These are phyloP conservation scores for Clonostachys chloroleuca DNA, from an alignment of 2,329 filamentous ascomycete genomes.

Conservation along the genomic window DNA sequence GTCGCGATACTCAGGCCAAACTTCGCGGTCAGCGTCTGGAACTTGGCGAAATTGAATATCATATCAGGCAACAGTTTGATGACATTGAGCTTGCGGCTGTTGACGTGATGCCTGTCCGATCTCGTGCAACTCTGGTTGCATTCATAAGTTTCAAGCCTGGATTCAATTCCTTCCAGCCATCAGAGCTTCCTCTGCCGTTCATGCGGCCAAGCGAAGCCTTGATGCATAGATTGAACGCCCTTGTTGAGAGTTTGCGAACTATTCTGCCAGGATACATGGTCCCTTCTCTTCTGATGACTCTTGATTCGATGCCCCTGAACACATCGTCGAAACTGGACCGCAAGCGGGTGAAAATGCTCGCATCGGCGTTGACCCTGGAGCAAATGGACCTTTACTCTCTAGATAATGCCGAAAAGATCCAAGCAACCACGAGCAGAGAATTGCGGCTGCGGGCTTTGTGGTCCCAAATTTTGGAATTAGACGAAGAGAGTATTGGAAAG, in stretches of 20 bases:
- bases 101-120: background rate
- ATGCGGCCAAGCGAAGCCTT: slow-evolving; percentile 1
- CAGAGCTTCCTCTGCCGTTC: background rate
- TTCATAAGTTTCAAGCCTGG: background rate
- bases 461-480: slow-evolving; percentile 25
- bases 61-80: background rate
- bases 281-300: background rate
- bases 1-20: slow-evolving; percentile 52
- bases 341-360: slow-evolving; percentile 1
- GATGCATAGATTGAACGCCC: background rate
- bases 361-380: slow-evolving; percentile 2
- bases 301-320: slow-evolving; percentile 25
- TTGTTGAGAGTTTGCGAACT: background rate
- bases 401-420: slow-evolving; percentile 6
- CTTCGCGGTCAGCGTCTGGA: slow-evolving; percentile 55
- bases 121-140: background rate
- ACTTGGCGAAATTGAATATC: slow-evolving; percentile 23
- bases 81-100: slow-evolving; percentile 23
- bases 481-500: slow-evolving; percentile 23
- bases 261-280: slow-evolving; percentile 4
- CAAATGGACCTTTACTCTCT: slow-evolving; percentile 10
- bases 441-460: slow-evolving; percentile 24
- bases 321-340: slow-evolving; percentile 33
- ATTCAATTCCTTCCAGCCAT: background rate
- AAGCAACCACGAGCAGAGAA: slow-evolving; percentile 5